Evolutionary conservation across 768 basidiomycete genomes (phyloP).

Genomic region (Mycena maculata): DNA sequence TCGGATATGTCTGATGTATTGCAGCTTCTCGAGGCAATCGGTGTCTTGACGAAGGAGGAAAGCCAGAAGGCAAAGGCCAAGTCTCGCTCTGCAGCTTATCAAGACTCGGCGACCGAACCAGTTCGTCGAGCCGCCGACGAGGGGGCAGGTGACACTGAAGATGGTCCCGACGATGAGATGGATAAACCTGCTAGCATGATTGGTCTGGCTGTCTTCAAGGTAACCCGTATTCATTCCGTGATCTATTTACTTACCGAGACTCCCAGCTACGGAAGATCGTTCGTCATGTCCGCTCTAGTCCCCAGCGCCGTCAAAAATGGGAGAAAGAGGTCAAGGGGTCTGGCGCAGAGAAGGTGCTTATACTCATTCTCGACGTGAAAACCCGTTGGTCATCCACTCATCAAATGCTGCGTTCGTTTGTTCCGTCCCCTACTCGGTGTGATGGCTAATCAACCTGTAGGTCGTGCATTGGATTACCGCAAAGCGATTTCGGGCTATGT

Average conservation of each 20-base stretch:
- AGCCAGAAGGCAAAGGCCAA: not conserved
- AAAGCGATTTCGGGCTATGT: conserved; percentile 30
- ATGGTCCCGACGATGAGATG: not conserved
- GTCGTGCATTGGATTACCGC: conserved; percentile 40
- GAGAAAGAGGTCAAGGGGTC: not conserved
- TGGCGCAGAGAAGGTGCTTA: not conserved
- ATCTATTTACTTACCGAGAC: not conserved
- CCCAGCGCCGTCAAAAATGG: conserved; percentile 20
- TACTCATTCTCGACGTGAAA: conserved; percentile 13
- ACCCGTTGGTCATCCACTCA: conserved; percentile 20
- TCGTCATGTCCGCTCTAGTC: conserved; percentile 23
- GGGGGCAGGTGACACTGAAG: not conserved
- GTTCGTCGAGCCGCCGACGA: not conserved
- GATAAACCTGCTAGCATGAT: not conserved
- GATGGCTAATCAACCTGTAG: conserved; percentile 25
- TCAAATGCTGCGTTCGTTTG: conserved; percentile 16
- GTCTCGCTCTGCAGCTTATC: conserved; percentile 6
- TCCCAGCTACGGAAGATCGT: conserved; percentile 24
- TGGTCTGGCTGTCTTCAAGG: conserved; percentile 12
- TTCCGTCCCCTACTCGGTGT: not conserved
- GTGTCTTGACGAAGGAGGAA: conserved; percentile 13
- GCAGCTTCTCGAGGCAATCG: conserved; percentile 28
- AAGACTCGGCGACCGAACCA: conserved; percentile 7
- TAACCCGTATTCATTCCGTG: not conserved
- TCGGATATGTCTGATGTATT: not conserved